These are phyloP conservation scores for Talaromyces pinophilus DNA, from an alignment of 2,329 filamentous ascomycete species.

Conservation along the genomic window DNA sequence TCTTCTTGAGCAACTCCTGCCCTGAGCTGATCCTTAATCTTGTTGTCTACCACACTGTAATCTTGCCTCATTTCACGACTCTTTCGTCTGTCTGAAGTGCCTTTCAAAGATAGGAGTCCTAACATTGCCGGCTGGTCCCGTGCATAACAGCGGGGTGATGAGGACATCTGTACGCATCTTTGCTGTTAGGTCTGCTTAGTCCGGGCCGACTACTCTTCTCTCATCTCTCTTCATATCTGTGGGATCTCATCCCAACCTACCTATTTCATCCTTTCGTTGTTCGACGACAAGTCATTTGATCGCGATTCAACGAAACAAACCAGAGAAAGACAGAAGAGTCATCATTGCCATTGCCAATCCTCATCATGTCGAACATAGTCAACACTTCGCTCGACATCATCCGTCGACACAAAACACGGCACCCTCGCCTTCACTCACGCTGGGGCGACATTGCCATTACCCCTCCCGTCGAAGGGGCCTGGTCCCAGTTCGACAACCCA, in stretches of 20 bases:
- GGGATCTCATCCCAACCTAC: too few species aligned
- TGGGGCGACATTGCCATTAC: slow-evolving; percentile 44
- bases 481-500: slow-evolving; percentile 39
- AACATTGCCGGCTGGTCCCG: slow-evolving; percentile 14
- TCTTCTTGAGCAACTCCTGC: not conserved
- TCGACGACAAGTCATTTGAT: not conserved
- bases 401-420: slow-evolving; percentile 32
- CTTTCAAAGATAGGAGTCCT: not conserved
- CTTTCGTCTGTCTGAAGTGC: not conserved
- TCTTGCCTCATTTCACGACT: not conserved
- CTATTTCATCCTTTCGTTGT: too few species aligned
- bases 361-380: slow-evolving; percentile 33
- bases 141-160: slow-evolving; percentile 1
- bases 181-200: not conserved
- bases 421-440: slow-evolving; percentile 36
- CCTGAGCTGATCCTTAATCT: not conserved
- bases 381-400: slow-evolving; percentile 35
- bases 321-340: not conserved
- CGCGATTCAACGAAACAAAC: not conserved
- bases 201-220: not conserved
- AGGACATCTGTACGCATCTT: slow-evolving; percentile 1
- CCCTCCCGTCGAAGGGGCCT: slow-evolving; percentile 41
- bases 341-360: not conserved
- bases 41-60: not conserved
- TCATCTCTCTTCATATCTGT: not conserved